Base-by-base conservation (phyloP, 345 rosid genomes). In the Clarkia xantiana region DNA sequence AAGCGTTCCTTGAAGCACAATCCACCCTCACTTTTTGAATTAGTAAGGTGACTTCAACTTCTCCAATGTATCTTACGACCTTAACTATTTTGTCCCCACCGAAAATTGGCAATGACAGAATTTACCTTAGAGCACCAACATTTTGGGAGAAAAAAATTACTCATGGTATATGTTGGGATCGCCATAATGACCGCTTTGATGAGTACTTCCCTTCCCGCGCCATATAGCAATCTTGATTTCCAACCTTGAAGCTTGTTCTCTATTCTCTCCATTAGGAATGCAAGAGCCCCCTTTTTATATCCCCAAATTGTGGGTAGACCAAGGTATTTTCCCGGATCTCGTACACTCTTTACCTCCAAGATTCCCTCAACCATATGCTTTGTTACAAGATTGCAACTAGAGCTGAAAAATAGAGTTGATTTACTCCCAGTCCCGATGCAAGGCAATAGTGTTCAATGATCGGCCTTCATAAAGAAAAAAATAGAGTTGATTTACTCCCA, bases 171-270 rank as follows among this genome's bases (percentile, higher is more conserved):
- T 47, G 23, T 18, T 3, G 51, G 51, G 9, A 47, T 11, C 10
- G 51, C 6, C 9, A 4, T 6, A 13, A 9, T 23, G 9, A 47
- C 11, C 9, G 51, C 51, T 19, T 18, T 8, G 25, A 47, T 47
- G 6, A 47, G 51, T 9, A 47, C 51, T 6, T 47, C 51, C 11
- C 23, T 47, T 6, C 51, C 51, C 8, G 51, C 51, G 8, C 18
- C 9, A 8, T 5, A 8, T 9, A 47, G 25, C 6, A 11, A 9
- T 3, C 9, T 9, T 13, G 51, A 9, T 13, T 8, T 11, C 51
- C 51, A 47, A 8, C 6, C 23, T 47, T 18, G 25, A 9, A 47
- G 9, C 12, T 18, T 47, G 4, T 9, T 44, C 9, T 3, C 8
- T 3, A 47, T 18, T 6, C 23, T 47, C 5, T 47, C 51, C 17